These are phyloP conservation scores for Lachnellula subtilissima DNA, from an alignment of 2,329 filamentous ascomycete species.

Conservation along the genomic window DNA sequence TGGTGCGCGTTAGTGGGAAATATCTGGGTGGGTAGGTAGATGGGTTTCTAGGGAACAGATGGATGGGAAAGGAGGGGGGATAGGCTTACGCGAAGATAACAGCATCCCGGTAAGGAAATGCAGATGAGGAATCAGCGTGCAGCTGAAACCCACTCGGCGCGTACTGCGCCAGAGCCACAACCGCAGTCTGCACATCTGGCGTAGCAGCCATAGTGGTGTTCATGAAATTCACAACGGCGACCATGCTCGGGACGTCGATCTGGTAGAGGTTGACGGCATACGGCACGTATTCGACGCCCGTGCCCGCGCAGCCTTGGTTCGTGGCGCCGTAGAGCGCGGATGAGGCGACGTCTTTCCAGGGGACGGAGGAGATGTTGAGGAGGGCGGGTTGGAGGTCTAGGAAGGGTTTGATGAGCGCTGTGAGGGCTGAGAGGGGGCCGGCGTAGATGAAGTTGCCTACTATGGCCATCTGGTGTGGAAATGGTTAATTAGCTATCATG, in stretches of 20 bases:
- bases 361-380: neutral
- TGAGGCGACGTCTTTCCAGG: neutral
- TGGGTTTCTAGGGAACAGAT: neutral
- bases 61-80: neutral
- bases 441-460: conserved; percentile 1
- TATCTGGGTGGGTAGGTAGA: neutral
- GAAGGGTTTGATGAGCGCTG: neutral
- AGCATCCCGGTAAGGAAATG: neutral
- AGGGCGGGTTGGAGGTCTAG: neutral
- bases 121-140: neutral
- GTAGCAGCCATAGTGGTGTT: neutral
- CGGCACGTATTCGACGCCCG: neutral
- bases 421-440: neutral
- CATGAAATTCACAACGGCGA: neutral
- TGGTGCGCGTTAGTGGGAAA: no score
- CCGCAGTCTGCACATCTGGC: neutral
- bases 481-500: neutral
- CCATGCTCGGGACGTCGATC: neutral
- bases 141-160: neutral
- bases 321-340: neutral
- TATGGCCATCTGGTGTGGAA: neutral
- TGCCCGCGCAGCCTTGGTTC: neutral
- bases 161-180: neutral
- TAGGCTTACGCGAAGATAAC: neutral
- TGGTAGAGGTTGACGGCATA: neutral